A percentile compares a stretch with the other conserved stretches of the same genome.
Conservation (phyloP, 176 grass and related monocot genomes). For the Poa annua region DNA sequence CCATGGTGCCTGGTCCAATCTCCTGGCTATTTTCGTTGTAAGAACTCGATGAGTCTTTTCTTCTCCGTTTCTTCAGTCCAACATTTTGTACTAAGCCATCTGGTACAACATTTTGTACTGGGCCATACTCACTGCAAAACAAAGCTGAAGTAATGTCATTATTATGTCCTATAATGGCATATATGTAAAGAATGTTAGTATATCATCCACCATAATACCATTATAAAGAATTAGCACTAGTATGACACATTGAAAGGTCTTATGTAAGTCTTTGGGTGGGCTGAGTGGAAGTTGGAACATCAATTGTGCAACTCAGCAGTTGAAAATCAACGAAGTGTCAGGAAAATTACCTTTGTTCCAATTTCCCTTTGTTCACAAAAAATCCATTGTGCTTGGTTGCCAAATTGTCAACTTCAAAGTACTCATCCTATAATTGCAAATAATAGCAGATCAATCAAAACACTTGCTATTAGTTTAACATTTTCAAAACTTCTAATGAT, state of each 20-base stretch:
- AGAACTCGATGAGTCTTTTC: slow-evolving; percentile 59
- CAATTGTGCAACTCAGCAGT: slow-evolving; percentile 6
- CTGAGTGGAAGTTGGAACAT: neutral
- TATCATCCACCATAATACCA: slow-evolving; percentile 21
- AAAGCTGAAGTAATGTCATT: slow-evolving; percentile 36
- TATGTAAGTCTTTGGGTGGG: neutral
- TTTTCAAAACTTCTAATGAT: slow-evolving; percentile 20
- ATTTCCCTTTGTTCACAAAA: slow-evolving; percentile 88
- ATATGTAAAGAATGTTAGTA: slow-evolving; percentile 32
- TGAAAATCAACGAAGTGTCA: slow-evolving; percentile 34
- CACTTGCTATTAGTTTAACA: slow-evolving; percentile 19
- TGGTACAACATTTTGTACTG: slow-evolving; percentile 49
- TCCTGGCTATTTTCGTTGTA: slow-evolving; percentile 43
- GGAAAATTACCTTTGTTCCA: slow-evolving; percentile 73
- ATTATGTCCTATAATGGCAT: slow-evolving; percentile 1
- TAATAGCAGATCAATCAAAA: slow-evolving; percentile 48
- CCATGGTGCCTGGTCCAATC: slow-evolving; percentile 35
- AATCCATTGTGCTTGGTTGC: slow-evolving; percentile 79
- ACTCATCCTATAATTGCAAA: slow-evolving; percentile 67
- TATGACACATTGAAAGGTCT: slow-evolving; percentile 14
- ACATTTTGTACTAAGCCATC: slow-evolving; percentile 44
- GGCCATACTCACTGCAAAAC: slow-evolving; percentile 59
- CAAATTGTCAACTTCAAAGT: slow-evolving; percentile 89
- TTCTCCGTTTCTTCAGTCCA: slow-evolving; percentile 72
- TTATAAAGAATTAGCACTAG: slow-evolving; percentile 30